Base-by-base conservation (phyloP, 805 yeast genomes). In the Candida tammaniensis region DNA sequence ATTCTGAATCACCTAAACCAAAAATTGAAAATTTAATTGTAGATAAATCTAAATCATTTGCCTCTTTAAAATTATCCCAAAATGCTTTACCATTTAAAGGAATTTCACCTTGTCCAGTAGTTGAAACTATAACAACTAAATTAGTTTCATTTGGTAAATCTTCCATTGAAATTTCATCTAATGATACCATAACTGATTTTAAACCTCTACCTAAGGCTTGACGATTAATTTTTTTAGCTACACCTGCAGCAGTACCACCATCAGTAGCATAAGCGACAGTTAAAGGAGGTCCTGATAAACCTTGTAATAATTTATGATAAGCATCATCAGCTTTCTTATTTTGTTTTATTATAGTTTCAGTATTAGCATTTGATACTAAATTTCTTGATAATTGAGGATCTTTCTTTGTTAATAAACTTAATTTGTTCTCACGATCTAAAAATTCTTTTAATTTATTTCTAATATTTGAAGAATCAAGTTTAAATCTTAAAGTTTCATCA, bases 261-360 rank as follows among this genome's bases (percentile, higher is more conserved):
- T 87, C 96, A 14, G 95, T 86, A 5, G 96, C 96, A 61, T 75
- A 87, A 15, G 87, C 81, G 42, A 87, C 74, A 9, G 91, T 81
- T 42, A 88, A 59, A 32, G 97, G 97, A 20, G 96, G 96, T 22
- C 98, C 97, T 20, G 87, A 77, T 40, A 91, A 70, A 16, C 95
- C 95, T 46, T 84, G 95, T 30, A 91, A 69, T 39, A 91, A 70
- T 52, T 80, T 74, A 40, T 76, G 71, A 58, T 75, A 87, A 1
- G 97, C 93, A 31, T 75, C 80, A 52, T 82, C 82, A 11, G 96
- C 89, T 47, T 78, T 73, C 39, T 63, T 60, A 39, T 71, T 72
- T 61, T 84, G 93, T 45, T 71, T 71, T 33, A 66, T 64, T 36
- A 76, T 77, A 34, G 78, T 63, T 34, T 74, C 76, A n/a, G 65